These are phyloP conservation scores for Ogataea ganodermae DNA, from an alignment of 805 yeast species.

Conservation along the genomic window DNA sequence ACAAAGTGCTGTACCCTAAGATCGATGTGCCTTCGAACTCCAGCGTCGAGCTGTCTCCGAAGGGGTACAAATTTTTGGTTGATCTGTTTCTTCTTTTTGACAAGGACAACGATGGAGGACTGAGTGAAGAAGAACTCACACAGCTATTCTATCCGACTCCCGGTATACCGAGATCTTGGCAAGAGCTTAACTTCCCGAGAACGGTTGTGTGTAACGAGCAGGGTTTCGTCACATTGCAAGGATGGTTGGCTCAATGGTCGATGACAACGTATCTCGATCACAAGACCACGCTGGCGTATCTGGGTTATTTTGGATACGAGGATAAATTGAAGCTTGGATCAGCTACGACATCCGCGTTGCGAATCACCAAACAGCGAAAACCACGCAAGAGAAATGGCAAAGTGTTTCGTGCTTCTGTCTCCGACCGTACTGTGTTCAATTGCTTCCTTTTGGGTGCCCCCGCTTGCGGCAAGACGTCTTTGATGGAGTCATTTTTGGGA, in stretches of 20 bases:
- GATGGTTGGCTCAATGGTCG: constrained; percentile 99
- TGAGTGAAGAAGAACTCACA: constrained; percentile 69
- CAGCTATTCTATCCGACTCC: constrained; percentile 86
- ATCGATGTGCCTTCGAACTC: constrained; percentile 72
- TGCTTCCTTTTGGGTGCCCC: constrained; percentile 87
- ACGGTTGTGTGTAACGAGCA: constrained; percentile 88
- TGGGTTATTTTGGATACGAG: constrained; percentile 90
- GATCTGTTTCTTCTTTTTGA: constrained; percentile 88
- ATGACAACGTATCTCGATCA: constrained; percentile 90
- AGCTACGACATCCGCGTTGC: constrained; percentile 51
- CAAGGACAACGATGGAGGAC: constrained; percentile 95
- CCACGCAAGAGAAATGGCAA: constrained; percentile 66
- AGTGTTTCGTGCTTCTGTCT: constrained; percentile 62
- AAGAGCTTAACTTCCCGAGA: constrained; percentile 78
- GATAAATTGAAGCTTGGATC: constrained; percentile 25
- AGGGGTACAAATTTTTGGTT: constrained; percentile 88
- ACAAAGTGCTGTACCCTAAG: constrained; percentile 75
- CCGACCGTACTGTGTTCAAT: constrained; percentile 88
- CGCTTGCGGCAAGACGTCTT: constrained; percentile 83
- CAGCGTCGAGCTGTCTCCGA: constrained; percentile 89
- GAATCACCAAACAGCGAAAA: constrained; percentile 80
- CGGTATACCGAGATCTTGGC: constrained; percentile 88
- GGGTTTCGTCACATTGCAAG: constrained; percentile 89
- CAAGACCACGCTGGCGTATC: constrained; percentile 79
- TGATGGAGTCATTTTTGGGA: constrained; percentile 78